A percentile compares a stretch with the other conserved stretches of the same genome.
Evolutionary conservation across 768 basidiomycete species (phyloP).

Genomic region (Lentinula guzmanii): DNA sequence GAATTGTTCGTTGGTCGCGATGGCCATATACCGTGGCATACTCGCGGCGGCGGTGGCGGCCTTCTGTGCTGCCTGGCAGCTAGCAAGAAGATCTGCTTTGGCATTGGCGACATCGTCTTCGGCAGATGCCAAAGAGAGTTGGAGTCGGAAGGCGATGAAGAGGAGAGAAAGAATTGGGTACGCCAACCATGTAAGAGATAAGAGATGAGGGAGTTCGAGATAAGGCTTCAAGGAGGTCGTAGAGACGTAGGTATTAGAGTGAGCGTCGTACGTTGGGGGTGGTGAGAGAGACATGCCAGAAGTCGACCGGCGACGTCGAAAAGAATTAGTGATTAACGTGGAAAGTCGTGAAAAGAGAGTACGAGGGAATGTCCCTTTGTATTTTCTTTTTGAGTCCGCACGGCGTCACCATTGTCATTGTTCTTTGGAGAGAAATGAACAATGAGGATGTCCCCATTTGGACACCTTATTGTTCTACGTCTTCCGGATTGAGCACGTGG

Average conservation of each 20-base stretch:
- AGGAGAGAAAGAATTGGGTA: conserved; percentile 86
- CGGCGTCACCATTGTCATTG: conserved; percentile 1
- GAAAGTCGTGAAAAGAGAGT: conserved; percentile 14
- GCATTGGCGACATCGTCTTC: conserved; percentile 62
- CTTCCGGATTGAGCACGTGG: no score
- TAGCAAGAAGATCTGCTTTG: conserved; percentile 71
- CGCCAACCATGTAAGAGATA: conserved; percentile 87
- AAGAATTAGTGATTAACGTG: neutral
- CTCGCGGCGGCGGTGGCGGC: conserved; percentile 80
- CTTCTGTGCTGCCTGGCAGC: conserved; percentile 79
- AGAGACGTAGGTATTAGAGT: conserved; percentile 23
- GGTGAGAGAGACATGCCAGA: conserved; percentile 29
- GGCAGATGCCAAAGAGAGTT: conserved; percentile 65
- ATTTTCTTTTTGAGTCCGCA: neutral
- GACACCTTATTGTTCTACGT: conserved; percentile 2
- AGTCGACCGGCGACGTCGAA: conserved; percentile 46
- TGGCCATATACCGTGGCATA: conserved; percentile 84
- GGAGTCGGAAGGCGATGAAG: conserved; percentile 81
- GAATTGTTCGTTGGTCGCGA: conserved; percentile 77
- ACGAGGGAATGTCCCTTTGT: conserved; percentile 5
- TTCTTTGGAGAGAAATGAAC: neutral
- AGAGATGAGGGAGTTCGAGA: conserved; percentile 73
- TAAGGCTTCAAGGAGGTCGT: conserved; percentile 60
- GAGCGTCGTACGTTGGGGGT: conserved; percentile 55
- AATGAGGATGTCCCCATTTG: neutral